A percentile compares a stretch with the other conserved stretches of the same genome.
Evolutionary conservation across 768 basidiomycete species (phyloP).

Genomic region (Fomitopsis serialis): DNA sequence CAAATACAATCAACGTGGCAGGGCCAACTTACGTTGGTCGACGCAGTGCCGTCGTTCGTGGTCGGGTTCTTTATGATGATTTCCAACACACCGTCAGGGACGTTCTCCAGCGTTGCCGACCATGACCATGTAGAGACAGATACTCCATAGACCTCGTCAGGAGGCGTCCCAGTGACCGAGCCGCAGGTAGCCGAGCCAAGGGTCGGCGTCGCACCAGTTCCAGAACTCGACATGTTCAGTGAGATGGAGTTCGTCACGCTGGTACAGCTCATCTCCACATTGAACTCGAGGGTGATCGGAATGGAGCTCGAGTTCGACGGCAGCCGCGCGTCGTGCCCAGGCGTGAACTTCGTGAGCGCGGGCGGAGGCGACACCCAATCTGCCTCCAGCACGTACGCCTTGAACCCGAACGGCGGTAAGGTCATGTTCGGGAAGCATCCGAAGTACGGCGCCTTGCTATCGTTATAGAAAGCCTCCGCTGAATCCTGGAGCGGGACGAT

Average conservation of each 20-base stretch:
- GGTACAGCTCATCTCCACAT: slow-evolving; percentile 65
- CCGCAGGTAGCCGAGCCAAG: slow-evolving; percentile 45
- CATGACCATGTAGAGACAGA: slow-evolving; percentile 63
- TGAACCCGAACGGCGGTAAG: slow-evolving; percentile 75
- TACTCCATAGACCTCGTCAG: slow-evolving; percentile 47
- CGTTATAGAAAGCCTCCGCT: slow-evolving; percentile 51
- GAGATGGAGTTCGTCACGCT: slow-evolving; percentile 59
- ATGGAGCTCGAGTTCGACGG: slow-evolving; percentile 49
- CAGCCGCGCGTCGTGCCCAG: slow-evolving; percentile 84
- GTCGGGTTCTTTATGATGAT: slow-evolving; percentile 59
- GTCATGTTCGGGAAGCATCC: slow-evolving; percentile 69
- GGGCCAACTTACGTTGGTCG: slow-evolving; percentile 49
- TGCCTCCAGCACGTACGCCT: slow-evolving; percentile 62
- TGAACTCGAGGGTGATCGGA: slow-evolving; percentile 76
- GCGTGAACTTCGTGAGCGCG: slow-evolving; percentile 70
- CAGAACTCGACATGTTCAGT: slow-evolving; percentile 67
- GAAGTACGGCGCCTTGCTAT: slow-evolving; percentile 55
- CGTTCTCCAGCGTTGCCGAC: slow-evolving; percentile 65
- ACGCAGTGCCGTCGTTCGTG: slow-evolving; percentile 33
- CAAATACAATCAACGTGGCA: not conserved
- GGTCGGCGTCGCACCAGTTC: slow-evolving; percentile 50
- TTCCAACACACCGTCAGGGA: slow-evolving; percentile 80
- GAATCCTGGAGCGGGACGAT: slow-evolving; percentile 67
- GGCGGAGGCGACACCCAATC: slow-evolving; percentile 73
- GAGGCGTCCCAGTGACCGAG: slow-evolving; percentile 40